phyloP scores from a whole-genome alignment of 2,329 filamentous ascomycete species.

The Tolypocladium ophioglossoides region DNA sequence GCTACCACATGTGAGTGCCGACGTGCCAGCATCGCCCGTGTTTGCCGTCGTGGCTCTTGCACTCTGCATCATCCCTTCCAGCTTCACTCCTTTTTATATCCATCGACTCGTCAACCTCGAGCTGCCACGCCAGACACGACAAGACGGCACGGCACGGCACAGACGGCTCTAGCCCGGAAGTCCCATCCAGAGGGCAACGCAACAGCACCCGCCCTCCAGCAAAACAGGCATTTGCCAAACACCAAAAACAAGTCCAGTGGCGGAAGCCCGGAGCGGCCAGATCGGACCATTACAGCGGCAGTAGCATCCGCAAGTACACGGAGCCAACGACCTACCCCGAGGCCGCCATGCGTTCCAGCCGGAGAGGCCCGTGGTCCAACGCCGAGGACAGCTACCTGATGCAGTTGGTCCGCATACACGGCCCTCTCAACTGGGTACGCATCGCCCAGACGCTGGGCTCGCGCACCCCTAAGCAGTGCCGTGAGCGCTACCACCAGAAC shows the following conservation, averaged over 20 bases:
- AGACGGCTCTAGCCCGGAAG: too few species aligned
- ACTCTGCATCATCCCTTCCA: neutral
- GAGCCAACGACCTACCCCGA: neutral
- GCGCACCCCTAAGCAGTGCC: slow-evolving; percentile 86
- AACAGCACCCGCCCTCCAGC: neutral
- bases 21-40: neutral
- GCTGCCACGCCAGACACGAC: too few species aligned
- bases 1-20: too few species aligned
- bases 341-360: slow-evolving; percentile 7
- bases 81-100: neutral
- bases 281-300: neutral
- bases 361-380: slow-evolving; percentile 73
- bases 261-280: neutral
- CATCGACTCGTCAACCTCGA: neutral
- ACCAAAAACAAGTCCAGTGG: neutral
- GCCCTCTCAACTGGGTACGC: slow-evolving; percentile 80
- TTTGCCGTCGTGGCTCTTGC: neutral
- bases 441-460: slow-evolving; percentile 68
- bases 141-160: too few species aligned
- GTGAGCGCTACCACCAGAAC: slow-evolving; percentile 90
- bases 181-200: neutral
- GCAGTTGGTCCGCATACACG: slow-evolving; percentile 58
- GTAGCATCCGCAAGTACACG: neutral
- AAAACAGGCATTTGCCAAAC: neutral
- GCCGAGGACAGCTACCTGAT: slow-evolving; percentile 64